Evolutionary conservation across 768 basidiomycete species (phyloP).

Genomic region (Candolleomyces eurysporus): DNA sequence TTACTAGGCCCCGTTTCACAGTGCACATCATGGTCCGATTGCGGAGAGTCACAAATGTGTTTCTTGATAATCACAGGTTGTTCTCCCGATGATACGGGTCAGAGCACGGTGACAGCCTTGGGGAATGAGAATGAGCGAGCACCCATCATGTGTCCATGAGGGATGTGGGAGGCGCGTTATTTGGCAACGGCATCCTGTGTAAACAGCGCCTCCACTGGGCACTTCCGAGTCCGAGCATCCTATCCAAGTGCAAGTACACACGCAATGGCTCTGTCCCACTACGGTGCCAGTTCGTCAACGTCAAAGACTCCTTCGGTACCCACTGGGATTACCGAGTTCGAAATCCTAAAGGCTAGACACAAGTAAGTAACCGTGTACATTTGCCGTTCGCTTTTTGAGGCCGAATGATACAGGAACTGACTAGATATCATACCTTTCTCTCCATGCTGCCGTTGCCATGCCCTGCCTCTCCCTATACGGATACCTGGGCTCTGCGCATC

Average conservation of each 20-base stretch:
- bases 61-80: too few relatives aligned
- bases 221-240: too few relatives aligned
- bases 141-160: too few relatives aligned
- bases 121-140: too few relatives aligned
- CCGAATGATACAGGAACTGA: background rate
- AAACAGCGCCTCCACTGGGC: too few relatives aligned
- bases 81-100: too few relatives aligned
- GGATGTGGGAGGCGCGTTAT: background rate
- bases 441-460: background rate
- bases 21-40: too few relatives aligned
- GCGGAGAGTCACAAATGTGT: too few relatives aligned
- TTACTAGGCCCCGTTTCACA: too few relatives aligned
- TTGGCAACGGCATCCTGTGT: background rate
- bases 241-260: background rate
- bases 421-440: background rate
- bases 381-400: background rate
- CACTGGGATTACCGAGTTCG: conserved; percentile 59
- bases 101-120: too few relatives aligned
- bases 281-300: background rate
- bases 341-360: conserved; percentile 72
- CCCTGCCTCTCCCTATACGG: background rate
- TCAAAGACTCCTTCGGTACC: conserved; percentile 1
- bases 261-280: background rate
- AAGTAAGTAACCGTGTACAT: conserved; percentile 37
- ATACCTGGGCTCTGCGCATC: too few relatives aligned